phyloP scores from a whole-genome alignment of 305 asterid species.

The Fraxinus dipetala region DNA sequence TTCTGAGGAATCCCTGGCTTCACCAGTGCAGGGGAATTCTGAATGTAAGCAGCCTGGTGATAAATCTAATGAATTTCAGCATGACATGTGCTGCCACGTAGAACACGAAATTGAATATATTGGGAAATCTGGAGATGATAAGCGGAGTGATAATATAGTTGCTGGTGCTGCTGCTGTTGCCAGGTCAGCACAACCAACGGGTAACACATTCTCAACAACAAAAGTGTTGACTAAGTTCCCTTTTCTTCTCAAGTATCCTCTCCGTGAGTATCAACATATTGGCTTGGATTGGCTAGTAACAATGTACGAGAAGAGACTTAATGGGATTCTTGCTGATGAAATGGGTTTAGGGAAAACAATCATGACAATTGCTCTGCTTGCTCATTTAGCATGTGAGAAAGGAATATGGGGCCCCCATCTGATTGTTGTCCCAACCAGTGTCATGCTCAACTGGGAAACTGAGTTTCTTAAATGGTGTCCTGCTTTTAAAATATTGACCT shows the following conservation, averaged over 20 bases:
- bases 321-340: slow-evolving; percentile 99
- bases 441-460: slow-evolving; percentile 99
- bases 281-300: slow-evolving; percentile 99
- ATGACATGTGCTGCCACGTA: slow-evolving; percentile 35
- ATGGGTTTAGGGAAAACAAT: slow-evolving; percentile 99
- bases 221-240: slow-evolving; percentile 96
- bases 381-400: slow-evolving; percentile 92
- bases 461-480: slow-evolving; percentile 99
- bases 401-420: slow-evolving; percentile 99
- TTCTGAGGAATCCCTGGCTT: slow-evolving; percentile 52
- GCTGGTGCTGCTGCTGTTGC: slow-evolving; percentile 99
- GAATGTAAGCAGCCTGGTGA: slow-evolving; percentile 41
- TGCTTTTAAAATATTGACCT: slow-evolving; percentile 96
- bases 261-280: slow-evolving; percentile 98
- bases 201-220: slow-evolving; percentile 92
- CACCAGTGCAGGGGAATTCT: slow-evolving; percentile 40
- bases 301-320: slow-evolving; percentile 97
- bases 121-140: slow-evolving; percentile 57
- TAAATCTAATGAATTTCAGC: slow-evolving; percentile 40
- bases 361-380: slow-evolving; percentile 97
- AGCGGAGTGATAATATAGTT: slow-evolving; percentile 61
- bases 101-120: slow-evolving; percentile 48
- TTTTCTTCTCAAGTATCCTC: slow-evolving; percentile 89
- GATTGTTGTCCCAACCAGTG: slow-evolving; percentile 98
- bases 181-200: slow-evolving; percentile 97